Percentiles rank a stretch among this genome's conserved stretches.
phyloP scores from a whole-genome alignment of 768 basidiomycete genomes.

The Russula olivacea region DNA sequence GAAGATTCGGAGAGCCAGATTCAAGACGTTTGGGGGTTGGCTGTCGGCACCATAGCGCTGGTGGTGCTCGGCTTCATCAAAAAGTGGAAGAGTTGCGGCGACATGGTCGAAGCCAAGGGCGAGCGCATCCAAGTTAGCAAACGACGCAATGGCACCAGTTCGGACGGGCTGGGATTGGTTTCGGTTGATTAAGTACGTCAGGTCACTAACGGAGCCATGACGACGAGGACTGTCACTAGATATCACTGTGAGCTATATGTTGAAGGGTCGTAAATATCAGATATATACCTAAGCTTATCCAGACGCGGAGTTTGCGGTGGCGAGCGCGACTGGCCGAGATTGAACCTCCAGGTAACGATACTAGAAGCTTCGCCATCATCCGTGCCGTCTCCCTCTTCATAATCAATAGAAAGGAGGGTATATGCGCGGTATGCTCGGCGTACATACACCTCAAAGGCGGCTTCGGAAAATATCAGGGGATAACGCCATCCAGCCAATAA shows the following conservation, averaged over 20 bases:
- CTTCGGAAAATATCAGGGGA: conserved; percentile 36
- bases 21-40: conserved; percentile 89
- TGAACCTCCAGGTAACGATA: conserved; percentile 92
- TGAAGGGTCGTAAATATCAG: not conserved
- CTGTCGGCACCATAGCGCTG: conserved; percentile 67
- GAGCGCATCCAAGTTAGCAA: conserved; percentile 66
- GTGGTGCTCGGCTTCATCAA: conserved; percentile 62
- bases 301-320: conserved; percentile 79
- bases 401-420: conserved; percentile 83
- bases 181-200: conserved; percentile 85
- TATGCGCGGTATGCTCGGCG: conserved; percentile 96
- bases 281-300: conserved; percentile 39
- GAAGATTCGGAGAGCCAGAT: conserved; percentile 88
- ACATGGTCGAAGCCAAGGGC: conserved; percentile 70
- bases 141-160: conserved; percentile 87
- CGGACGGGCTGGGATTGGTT: conserved; percentile 86
- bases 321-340: conserved; percentile 81
- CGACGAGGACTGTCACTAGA: conserved; percentile 54
- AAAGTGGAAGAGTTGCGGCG: conserved; percentile 64
- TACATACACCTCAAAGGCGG: conserved; percentile 93
- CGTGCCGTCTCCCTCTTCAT: conserved; percentile 82
- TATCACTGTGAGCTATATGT: conserved; percentile 3
- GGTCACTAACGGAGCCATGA: conserved; percentile 90
- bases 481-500: not conserved
- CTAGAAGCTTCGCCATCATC: conserved; percentile 80